Conservation (phyloP, 306 rosid genomes). For the Medicago ruthenica region DNA sequence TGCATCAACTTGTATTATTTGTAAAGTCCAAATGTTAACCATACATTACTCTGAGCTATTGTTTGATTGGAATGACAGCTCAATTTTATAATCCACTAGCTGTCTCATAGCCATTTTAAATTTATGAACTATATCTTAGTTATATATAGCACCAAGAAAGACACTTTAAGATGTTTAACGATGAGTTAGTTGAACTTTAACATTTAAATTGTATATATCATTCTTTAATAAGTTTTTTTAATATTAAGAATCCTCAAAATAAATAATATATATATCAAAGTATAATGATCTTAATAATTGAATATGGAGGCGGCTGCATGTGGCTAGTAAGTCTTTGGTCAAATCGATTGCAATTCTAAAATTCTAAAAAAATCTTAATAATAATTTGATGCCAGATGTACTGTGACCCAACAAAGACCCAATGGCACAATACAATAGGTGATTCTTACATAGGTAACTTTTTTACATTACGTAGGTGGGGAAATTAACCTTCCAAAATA, state of each 20-base stretch:
- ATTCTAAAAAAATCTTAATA: background rate
- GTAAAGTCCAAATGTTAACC: background rate
- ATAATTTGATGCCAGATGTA: constrained; percentile 30
- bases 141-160: constrained; percentile 1
- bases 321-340: constrained; percentile 25
- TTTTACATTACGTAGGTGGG: too few species aligned
- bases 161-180: background rate
- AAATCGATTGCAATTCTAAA: constrained; percentile 7
- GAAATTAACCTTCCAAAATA: background rate
- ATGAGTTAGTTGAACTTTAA: constrained; percentile 2
- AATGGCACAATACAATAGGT: background rate
- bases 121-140: background rate
- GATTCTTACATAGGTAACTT: background rate
- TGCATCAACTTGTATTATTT: constrained; percentile 11
- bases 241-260: background rate
- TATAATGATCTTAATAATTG: background rate
- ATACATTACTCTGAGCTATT: background rate
- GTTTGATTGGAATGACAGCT: background rate
- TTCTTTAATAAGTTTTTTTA: background rate
- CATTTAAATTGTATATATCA: constrained; percentile 8
- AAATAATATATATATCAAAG: too few species aligned
- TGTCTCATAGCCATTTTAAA: constrained; percentile 29
- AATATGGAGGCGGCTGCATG: constrained; percentile 21
- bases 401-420: background rate
- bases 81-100: constrained; percentile 10